Percentiles rank a stretch among this genome's conserved stretches.
Conservation (phyloP, 2,329 filamentous ascomycete species). For the Aureobasidium leucospermi region DNA sequence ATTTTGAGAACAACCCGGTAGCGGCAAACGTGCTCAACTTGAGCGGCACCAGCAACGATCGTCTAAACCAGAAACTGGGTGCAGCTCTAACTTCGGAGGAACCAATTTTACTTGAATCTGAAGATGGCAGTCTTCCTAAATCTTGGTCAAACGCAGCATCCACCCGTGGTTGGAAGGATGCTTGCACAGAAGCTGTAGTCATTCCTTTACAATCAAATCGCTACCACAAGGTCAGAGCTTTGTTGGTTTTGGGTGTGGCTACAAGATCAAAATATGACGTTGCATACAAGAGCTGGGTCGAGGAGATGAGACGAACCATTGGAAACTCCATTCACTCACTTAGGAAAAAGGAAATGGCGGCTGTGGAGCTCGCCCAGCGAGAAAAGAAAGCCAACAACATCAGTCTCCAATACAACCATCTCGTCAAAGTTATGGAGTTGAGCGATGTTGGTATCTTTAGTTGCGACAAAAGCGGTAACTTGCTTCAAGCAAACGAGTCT, state of each 20-base stretch:
- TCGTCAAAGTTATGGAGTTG: constrained; percentile 15
- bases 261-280: neutral
- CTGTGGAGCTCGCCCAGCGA: neutral
- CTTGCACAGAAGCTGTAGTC: neutral
- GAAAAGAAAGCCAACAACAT: constrained; percentile 13
- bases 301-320: neutral
- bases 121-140: neutral
- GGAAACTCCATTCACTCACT: neutral
- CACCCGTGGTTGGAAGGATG: neutral
- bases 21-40: neutral
- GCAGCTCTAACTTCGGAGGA: neutral
- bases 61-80: neutral
- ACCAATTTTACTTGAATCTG: neutral
- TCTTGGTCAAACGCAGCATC: neutral
- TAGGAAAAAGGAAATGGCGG: neutral
- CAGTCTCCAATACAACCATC: constrained; percentile 2
- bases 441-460: constrained; percentile 16
- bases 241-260: neutral
- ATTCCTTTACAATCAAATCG: neutral
- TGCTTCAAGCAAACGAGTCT: constrained; percentile 16
- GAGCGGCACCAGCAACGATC: neutral
- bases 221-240: neutral
- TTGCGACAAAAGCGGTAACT: constrained; percentile 11
- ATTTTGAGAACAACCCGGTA: neutral
- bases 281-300: neutral